These are phyloP conservation scores for Hypomyces perniciosus DNA, from an alignment of 2,329 filamentous ascomycete species.

Conservation along the genomic window DNA sequence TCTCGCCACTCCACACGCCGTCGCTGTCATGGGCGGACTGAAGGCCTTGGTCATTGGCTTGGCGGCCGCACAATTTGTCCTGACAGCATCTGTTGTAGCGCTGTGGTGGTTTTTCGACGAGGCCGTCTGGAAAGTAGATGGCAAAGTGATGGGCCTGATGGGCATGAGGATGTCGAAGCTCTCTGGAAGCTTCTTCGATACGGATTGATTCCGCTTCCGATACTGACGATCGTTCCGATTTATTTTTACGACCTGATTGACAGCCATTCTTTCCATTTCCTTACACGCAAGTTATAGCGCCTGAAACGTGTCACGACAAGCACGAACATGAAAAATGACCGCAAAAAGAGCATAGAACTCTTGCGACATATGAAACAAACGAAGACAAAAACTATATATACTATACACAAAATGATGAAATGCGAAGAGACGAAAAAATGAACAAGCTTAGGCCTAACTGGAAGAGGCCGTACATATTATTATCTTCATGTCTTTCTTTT, in stretches of 20 bases:
- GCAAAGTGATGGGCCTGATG: conserved; percentile 41
- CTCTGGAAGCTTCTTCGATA: conserved; percentile 41
- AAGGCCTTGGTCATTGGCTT: conserved; percentile 35
- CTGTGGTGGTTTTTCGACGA: conserved; percentile 40
- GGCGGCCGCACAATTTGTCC: conserved; percentile 34
- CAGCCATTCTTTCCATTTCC: no score
- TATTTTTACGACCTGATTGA: no score
- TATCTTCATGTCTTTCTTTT: not conserved
- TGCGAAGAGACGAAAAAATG: no score
- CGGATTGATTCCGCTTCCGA: conserved; percentile 21
- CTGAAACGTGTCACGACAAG: no score
- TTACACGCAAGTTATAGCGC: no score
- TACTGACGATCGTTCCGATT: no score
- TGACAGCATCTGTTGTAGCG: conserved; percentile 28
- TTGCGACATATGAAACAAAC: no score
- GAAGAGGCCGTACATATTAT: not conserved
- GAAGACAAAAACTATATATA: no score
- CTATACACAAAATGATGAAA: no score
- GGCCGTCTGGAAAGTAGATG: conserved; percentile 37
- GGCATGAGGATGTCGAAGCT: conserved; percentile 35
- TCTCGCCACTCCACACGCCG: conserved; percentile 34
- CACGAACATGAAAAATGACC: no score
- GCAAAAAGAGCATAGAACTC: no score
- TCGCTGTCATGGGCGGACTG: conserved; percentile 31
- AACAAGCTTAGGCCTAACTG: no score